Percentiles rank a stretch among this genome's conserved stretches.
Conservation (phyloP, 2,329 filamentous ascomycete genomes). For the Aspergillus viridinutans region DNA sequence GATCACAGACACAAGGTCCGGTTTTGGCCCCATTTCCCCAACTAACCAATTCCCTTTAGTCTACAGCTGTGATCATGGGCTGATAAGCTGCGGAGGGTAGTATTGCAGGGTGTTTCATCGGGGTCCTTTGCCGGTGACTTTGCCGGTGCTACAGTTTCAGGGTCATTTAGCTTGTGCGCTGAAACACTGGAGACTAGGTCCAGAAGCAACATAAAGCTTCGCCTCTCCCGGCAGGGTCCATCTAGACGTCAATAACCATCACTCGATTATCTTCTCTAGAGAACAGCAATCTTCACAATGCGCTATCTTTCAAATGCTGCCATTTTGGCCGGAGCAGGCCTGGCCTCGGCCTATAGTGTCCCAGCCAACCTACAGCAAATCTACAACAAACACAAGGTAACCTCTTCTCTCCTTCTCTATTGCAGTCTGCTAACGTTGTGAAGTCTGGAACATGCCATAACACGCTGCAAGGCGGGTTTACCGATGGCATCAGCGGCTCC, state of each 20-base stretch:
- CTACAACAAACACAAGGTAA: conserved; percentile 18
- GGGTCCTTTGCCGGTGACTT: neutral
- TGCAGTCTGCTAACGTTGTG: neutral
- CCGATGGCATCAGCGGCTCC: conserved; percentile 11
- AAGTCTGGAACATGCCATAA: conserved; percentile 16
- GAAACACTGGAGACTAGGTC: neutral
- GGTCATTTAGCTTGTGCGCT: neutral
- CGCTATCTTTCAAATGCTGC: neutral
- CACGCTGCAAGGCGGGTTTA: conserved; percentile 16
- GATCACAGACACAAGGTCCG: neutral
- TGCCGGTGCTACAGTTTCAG: neutral
- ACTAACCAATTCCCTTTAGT: neutral
- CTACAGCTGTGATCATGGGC: neutral
- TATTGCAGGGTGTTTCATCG: neutral
- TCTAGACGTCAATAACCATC: neutral
- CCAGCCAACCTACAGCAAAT: conserved; percentile 17
- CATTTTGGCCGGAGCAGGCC: neutral
- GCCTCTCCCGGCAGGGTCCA: neutral
- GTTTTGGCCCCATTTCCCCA: neutral
- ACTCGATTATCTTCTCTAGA: too few species aligned
- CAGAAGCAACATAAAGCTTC: neutral
- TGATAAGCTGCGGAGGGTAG: too few species aligned
- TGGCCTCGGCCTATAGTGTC: conserved; percentile 11
- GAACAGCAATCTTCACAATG: neutral
- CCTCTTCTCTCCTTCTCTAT: too few species aligned